phyloP scores from a whole-genome alignment of 139 green algal species.

The Volvox africanus region DNA sequence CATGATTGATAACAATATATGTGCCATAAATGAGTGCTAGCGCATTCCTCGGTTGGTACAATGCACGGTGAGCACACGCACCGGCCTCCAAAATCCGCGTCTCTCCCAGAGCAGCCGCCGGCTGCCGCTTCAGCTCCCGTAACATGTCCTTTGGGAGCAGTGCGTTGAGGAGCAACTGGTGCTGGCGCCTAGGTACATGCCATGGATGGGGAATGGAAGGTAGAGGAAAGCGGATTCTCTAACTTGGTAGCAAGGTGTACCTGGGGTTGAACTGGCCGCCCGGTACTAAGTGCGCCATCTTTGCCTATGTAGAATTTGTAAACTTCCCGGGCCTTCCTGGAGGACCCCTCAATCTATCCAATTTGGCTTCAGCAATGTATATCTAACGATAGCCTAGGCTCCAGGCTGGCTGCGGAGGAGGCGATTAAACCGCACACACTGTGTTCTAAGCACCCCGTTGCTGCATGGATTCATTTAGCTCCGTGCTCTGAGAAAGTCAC shows the following conservation, averaged over 20 bases:
- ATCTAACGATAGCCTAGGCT: neutral
- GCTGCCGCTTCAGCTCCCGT: neutral
- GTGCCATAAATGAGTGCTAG: neutral
- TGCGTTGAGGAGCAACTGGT: constrained; percentile 36
- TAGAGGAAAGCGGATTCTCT: neutral
- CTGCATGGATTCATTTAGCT: neutral
- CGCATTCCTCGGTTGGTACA: neutral
- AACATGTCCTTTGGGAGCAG: constrained; percentile 29
- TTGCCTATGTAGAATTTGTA: neutral
- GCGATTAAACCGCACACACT: too few species aligned
- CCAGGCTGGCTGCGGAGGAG: neutral
- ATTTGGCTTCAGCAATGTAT: neutral
- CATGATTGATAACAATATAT: neutral
- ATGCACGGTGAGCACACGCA: neutral
- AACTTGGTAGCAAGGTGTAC: neutral
- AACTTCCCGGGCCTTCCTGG: neutral
- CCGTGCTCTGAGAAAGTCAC: neutral
- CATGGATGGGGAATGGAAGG: neutral
- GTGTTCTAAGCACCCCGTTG: neutral
- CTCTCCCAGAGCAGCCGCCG: neutral
- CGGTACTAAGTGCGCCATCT: neutral
- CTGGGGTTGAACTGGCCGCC: too few species aligned
- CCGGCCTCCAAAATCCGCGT: neutral
- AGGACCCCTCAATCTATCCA: too few species aligned
- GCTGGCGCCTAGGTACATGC: neutral